Base-by-base conservation (phyloP, 495 filamentous ascomycete genomes). In the Penicillium parvum region DNA sequence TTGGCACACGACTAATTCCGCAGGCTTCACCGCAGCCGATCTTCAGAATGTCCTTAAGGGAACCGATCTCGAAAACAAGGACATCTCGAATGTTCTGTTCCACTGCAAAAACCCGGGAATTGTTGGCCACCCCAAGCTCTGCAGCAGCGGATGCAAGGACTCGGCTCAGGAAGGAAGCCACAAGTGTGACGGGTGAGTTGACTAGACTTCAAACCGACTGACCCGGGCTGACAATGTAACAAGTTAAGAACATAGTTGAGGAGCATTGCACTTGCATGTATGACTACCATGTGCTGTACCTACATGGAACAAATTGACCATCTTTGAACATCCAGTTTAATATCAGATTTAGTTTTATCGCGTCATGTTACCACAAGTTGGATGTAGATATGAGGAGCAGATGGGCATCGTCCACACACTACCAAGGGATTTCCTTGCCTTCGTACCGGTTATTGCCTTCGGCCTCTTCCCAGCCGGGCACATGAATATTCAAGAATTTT, bases 401-500 rank as follows among this genome's bases (percentile, higher is more conserved):
- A n/a, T n/a, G n/a, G n/a, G n/a, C n/a, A n/a, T n/a, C n/a, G n/a
- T n/a, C n/a, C n/a, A n/a, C n/a, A n/a, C n/a, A n/a, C 27, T 41
- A 72, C 68, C 67, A 72, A 2, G 60, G 60, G 5, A 58, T 18
- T 26, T 61, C 53, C 9, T 34, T 17, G 7, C 69, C 69, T 53
- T 65, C 58, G 49, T 73, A 72, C 18, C 57, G 53, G 42, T 69
- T 64, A 0, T 26, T 21, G 7, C 66, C 65, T 9, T 45, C 11
- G 9, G 37, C 36, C 12, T 66, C 56, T 36, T 76, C 71, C 62
- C 59, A 72, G 3, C 71, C 70, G 6, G 61, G 45, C 3, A 78
- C 58, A 37, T 58, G 57, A 25, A 78, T 68, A 40, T 72, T 72
- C 3, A 63, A 7, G 29, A 74, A 63, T 36, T 66, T 62, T n/a